phyloP scores from a whole-genome alignment of 1,284 basidiomycete species.

The Marasmius fiardii region DNA sequence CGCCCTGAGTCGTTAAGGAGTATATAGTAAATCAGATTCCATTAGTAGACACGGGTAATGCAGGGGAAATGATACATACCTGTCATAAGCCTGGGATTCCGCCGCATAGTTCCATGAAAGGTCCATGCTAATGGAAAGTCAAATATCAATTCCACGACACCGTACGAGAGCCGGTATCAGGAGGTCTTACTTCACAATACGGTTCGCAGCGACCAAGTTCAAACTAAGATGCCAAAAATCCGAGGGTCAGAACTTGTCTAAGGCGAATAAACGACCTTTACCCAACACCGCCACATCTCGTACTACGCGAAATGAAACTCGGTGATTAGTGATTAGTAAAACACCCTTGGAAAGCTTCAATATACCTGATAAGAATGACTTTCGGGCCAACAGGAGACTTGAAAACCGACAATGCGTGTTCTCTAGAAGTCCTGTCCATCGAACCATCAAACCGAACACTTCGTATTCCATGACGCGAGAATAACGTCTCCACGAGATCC shows the following conservation, averaged over 20 bases:
- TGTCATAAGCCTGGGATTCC: conserved; percentile 67
- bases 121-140: conserved; percentile 51
- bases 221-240: conserved; percentile 34
- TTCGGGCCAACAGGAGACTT: conserved; percentile 51
- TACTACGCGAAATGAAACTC: conserved; percentile 30
- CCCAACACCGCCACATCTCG: conserved; percentile 68
- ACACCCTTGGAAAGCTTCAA: neutral
- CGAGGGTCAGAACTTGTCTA: neutral
- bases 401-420: conserved; percentile 46
- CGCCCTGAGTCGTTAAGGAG: conserved; percentile 19
- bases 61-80: conserved; percentile 25
- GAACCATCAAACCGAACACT: conserved; percentile 61
- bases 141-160: conserved; percentile 1
- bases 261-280: conserved; percentile 16
- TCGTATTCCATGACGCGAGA: conserved; percentile 55
- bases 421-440: conserved; percentile 53
- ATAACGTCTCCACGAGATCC: conserved; percentile 55
- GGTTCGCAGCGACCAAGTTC: conserved; percentile 63
- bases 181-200: conserved; percentile 61
- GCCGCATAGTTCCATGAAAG: conserved; percentile 70
- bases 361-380: conserved; percentile 60
- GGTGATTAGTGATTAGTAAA: neutral
- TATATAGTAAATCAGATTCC: neutral
- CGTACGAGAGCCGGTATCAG: neutral
- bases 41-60: neutral